Base-by-base conservation (phyloP, 371 early-diverging fungal genomes). In the Caulochytrium protostelioides region DNA sequence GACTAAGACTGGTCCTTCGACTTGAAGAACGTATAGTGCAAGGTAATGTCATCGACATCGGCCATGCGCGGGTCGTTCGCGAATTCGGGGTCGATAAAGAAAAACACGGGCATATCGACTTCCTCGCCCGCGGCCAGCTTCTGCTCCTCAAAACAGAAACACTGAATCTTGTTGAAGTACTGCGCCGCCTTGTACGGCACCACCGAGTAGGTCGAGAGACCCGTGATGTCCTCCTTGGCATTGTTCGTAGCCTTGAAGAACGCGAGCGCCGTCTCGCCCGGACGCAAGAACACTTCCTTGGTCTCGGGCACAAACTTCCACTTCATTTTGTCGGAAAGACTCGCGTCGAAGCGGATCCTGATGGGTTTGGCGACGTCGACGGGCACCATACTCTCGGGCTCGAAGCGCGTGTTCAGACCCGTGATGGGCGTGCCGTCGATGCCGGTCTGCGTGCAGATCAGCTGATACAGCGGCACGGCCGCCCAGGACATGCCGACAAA, bases 131-230 rank as follows among this genome's bases (percentile, higher is more conserved):
- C 78, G 22, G 55, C 65, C 35, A 97, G 56, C 53, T 73, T 77
- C 54, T 97, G 95, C 49, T 94, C 92, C 47, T 97, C 97, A 60
- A 97, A 97, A 47, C 97, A 97, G 43, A 97, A 97, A 52, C 97
- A 97, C 50, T 97, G 97, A 38, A 92, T 91, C 65, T 92, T 95
- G 72, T 92, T 95, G 43, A 92, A 90, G 37, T 90, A 80, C 54
- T 62, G 59, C 8, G 81, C 97, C 1, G 84, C 89, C 47, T 84
- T 77, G 36, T 74, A 66, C 2, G 97, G 97, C 1, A 83, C 71
- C 18, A 97, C 90, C 46, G 84, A 87, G 46, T 97, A 97, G 0
- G 94, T 97, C 1, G 87, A 81, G 38, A 97, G 76, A n/a, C 97
- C 97, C 27, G 86, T 79, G 24, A 97, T 71, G 44, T 86, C 86